A percentile compares a stretch with the other conserved stretches of the same genome.
Conservation (phyloP, 306 rosid species). For the Citrullus amarus region DNA sequence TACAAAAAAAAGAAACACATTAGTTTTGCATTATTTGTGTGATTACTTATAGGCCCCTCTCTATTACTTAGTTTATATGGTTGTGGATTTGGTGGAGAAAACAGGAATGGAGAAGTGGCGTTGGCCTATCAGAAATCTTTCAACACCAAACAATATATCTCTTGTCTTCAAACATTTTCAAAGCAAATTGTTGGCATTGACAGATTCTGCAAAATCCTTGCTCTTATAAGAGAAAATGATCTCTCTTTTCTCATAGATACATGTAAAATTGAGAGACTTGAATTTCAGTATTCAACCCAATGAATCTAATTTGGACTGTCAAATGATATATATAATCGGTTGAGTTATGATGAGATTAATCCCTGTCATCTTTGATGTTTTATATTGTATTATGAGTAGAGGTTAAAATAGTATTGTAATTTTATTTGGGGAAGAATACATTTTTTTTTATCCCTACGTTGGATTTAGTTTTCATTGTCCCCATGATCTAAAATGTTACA, state of each 20-base stretch:
- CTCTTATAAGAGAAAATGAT: not conserved
- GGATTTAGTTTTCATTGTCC: too few species aligned
- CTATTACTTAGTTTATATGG: not conserved
- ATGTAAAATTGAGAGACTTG: not conserved
- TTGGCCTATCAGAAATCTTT: constrained; percentile 3
- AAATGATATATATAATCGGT: too few species aligned
- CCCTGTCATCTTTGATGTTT: too few species aligned
- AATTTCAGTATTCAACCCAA: not conserved
- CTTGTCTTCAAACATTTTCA: not conserved
- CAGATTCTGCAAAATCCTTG: not conserved
- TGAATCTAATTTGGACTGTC: too few species aligned
- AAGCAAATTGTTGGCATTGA: not conserved
- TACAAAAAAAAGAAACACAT: not conserved
- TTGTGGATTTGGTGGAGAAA: not conserved
- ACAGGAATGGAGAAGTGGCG: constrained; percentile 1
- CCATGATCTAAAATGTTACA: too few species aligned
- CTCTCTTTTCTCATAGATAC: not conserved
- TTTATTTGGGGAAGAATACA: too few species aligned
- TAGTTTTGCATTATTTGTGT: not conserved
- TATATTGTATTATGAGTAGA: too few species aligned
- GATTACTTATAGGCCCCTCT: not conserved
- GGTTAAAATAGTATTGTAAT: too few species aligned
- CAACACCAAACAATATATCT: not conserved
- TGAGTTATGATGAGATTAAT: too few species aligned
- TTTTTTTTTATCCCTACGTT: too few species aligned